These are phyloP conservation scores for Globisporangium emineosum DNA, from an alignment of 352 stramenopile genomes.

Conservation along the genomic window DNA sequence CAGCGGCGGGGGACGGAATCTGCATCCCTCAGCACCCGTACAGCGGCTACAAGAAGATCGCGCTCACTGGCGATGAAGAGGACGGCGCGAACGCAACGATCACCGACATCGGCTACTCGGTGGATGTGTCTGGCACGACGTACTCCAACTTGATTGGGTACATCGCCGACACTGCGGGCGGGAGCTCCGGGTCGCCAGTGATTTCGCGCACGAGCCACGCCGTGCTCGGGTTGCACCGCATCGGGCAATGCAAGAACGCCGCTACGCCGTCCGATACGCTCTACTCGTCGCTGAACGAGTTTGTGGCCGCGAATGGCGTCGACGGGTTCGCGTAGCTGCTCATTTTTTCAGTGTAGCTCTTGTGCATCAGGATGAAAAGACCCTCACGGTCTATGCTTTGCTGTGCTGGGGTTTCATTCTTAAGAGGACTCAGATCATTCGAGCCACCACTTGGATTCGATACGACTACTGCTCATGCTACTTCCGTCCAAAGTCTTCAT, in stretches of 20 bases:
- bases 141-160: neutral
- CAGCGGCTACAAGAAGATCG: constrained; percentile 46
- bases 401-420: too few relatives aligned
- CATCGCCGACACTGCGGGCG: neutral
- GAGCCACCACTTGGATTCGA: too few relatives aligned
- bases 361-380: too few relatives aligned
- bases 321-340: too few relatives aligned
- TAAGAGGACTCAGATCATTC: too few relatives aligned
- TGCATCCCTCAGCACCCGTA: constrained; percentile 56
- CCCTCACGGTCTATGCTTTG: too few relatives aligned
- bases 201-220: neutral
- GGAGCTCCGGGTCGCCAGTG: neutral
- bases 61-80: neutral
- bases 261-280: neutral
- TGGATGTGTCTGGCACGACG: neutral
- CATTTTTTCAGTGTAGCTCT: too few relatives aligned
- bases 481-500: too few relatives aligned
- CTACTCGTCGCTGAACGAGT: neutral
- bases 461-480: too few relatives aligned
- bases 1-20: constrained; percentile 39
- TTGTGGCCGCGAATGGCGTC: too few relatives aligned
- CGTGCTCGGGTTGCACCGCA: neutral
- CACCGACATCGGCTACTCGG: too few relatives aligned
- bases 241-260: neutral
- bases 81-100: too few relatives aligned